Conservation (phyloP, 1,139 yeast species). For the Diutina catenulata region DNA sequence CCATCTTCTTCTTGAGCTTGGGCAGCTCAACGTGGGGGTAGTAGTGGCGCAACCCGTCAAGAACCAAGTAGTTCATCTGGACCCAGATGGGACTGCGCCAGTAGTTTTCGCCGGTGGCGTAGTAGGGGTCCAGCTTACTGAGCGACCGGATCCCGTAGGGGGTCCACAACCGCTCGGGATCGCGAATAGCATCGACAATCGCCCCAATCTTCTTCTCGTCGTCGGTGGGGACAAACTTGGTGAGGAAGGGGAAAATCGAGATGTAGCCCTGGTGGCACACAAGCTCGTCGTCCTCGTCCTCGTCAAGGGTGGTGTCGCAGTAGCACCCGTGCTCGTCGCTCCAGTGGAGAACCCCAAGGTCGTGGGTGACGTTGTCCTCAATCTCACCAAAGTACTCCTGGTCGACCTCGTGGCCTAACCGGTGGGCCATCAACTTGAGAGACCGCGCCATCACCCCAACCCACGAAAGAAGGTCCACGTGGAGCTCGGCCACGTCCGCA, state of each 20-base stretch:
- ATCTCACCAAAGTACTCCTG: slow-evolving; percentile 36
- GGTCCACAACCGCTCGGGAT: slow-evolving; percentile 70
- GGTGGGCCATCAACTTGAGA: slow-evolving; percentile 60
- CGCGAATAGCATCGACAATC: slow-evolving; percentile 45
- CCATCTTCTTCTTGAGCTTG: slow-evolving; percentile 23
- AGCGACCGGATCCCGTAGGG: slow-evolving; percentile 74
- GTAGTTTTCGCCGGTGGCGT: slow-evolving; percentile 77
- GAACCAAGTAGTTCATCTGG: slow-evolving; percentile 72
- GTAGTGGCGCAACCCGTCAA: slow-evolving; percentile 61
- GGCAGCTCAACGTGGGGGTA: slow-evolving; percentile 2
- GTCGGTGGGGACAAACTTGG: slow-evolving; percentile 47
- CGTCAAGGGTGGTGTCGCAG: slow-evolving; percentile 77
- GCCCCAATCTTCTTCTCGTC: slow-evolving; percentile 38
- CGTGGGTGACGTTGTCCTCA: slow-evolving; percentile 45
- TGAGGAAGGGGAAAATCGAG: slow-evolving; percentile 72
- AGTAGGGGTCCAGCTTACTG: slow-evolving; percentile 53
- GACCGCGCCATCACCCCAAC: slow-evolving; percentile 85
- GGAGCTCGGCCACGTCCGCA: slow-evolving; percentile 81
- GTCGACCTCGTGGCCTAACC: slow-evolving; percentile 52
- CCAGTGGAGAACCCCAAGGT: slow-evolving; percentile 76
- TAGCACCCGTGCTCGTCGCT: slow-evolving; percentile 50
- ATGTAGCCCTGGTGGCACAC: slow-evolving; percentile 89
- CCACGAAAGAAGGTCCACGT: slow-evolving; percentile 88
- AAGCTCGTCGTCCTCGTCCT: slow-evolving; percentile 48
- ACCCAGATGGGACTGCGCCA: slow-evolving; percentile 97